These are phyloP conservation scores for Candida chilensis DNA, from an alignment of 805 yeast genomes.

Conservation along the genomic window DNA sequence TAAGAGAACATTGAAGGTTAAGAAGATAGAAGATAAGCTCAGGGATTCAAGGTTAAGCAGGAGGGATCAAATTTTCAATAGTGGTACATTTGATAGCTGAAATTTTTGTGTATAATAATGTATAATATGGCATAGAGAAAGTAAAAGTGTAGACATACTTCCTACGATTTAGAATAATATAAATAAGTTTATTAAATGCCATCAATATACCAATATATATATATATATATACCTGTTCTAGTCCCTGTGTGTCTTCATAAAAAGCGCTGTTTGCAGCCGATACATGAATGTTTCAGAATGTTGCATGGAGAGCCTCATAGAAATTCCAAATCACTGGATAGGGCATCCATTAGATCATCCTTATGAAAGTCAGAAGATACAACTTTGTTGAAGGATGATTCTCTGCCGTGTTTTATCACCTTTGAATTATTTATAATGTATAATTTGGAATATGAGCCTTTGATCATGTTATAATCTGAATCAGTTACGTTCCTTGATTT, in stretches of 20 bases:
- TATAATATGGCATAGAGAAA: no score
- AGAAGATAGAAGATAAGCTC: constrained; percentile 15
- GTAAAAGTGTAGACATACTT: no score
- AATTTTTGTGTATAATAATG: no score
- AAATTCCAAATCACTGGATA: constrained; percentile 9
- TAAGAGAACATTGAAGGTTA: constrained; percentile 16
- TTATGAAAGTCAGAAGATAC: constrained; percentile 18
- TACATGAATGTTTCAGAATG: no score
- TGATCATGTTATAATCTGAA: constrained; percentile 17
- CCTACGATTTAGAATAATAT: no score
- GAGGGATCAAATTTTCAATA: constrained; percentile 9
- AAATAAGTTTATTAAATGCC: no score
- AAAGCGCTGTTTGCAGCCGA: no score
- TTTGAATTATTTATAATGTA: constrained; percentile 22
- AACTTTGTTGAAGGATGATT: constrained; percentile 20
- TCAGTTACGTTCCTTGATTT: no score
- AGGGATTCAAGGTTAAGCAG: constrained; percentile 10
- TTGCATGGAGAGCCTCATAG: no score
- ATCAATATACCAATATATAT: no score
- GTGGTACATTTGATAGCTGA: constrained; percentile 10
- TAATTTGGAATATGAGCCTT: constrained; percentile 16
- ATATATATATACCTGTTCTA: no score
- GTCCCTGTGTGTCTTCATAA: no score
- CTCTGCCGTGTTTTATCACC: constrained; percentile 18
- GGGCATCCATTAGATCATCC: constrained; percentile 19